Base-by-base conservation (phyloP, 106 monocot species). In the Dactylorhiza incarnata region DNA sequence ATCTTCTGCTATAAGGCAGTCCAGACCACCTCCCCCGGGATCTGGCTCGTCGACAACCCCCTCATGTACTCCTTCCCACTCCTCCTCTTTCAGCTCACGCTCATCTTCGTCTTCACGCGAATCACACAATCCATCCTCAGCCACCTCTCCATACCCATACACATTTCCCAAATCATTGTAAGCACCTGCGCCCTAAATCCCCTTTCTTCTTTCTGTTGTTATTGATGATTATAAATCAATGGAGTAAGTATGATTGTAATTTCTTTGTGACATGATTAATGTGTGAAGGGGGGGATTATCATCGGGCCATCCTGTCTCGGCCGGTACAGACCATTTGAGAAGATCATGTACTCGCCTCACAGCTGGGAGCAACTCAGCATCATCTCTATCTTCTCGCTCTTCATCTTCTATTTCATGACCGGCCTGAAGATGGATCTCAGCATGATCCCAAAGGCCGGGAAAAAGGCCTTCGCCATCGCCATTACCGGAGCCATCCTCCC, bases 361-460 rank as follows among this genome's bases (percentile, higher is more conserved):
- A 80, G 81, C 46, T 86, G 83, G 83, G 74, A 78, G 26, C 86
- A 86, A 22, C 58, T 86, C 37, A 86, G 84, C 78, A 79, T 63
- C 15, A 20, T 85, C 51, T 74, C 76, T 63, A 9, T 78, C 24
- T 46, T 87, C 52, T 75, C 81, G 20, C 74, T 71, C 75, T 72
- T 77, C 45, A 56, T 91, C 77, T 88, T 83, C 75, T 3, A 79
- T 25, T 91, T 91, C 83, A 52, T 82, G 48, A 79, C 82, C 75
- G 87, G 83, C 46, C 75, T 91, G 10, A 91, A 91, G 76, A 88
- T 85, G 12, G 91, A 91, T 73, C 58, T 88, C 0, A 47, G 72
- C 71, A 81, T 86, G 82, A 55, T 91, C 69, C 70, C 12, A 17
- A 85, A 78, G 49, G 43, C 88, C 12, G 91, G 88, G 0, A 84